phyloP scores from a whole-genome alignment of 805 yeast genomes.

The Danielozyma ontarioensis region DNA sequence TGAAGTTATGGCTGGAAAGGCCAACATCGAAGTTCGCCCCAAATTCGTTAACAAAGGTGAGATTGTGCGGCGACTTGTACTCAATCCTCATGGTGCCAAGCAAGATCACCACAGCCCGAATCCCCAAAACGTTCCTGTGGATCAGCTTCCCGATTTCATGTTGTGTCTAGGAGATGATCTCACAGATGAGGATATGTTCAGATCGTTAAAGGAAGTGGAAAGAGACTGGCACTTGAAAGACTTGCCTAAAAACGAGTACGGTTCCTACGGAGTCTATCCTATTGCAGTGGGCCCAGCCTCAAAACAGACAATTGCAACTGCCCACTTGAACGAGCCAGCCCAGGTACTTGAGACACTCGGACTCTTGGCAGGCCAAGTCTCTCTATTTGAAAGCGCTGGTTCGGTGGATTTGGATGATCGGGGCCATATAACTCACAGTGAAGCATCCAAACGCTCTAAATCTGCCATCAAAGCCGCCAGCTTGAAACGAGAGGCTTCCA shows the following conservation, averaged over 20 bases:
- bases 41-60: constrained; percentile 94
- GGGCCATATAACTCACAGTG: constrained; percentile 57
- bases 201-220: constrained; percentile 63
- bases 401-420: constrained; percentile 71
- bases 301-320: constrained; percentile 76
- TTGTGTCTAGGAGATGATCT: constrained; percentile 92
- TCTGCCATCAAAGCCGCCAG: constrained; percentile 27
- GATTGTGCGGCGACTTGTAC: constrained; percentile 75
- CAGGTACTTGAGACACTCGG: constrained; percentile 85
- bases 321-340: constrained; percentile 77
- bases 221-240: constrained; percentile 41
- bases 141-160: constrained; percentile 72
- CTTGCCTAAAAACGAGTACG: constrained; percentile 40
- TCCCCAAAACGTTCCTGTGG: constrained; percentile 25
- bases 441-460: constrained; percentile 38
- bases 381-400: constrained; percentile 74
- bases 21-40: constrained; percentile 96
- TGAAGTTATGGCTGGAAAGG: constrained; percentile 96
- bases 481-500: constrained; percentile 6
- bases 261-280: constrained; percentile 65
- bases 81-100: constrained; percentile 54
- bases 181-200: constrained; percentile 98
- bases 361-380: constrained; percentile 70
- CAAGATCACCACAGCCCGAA: constrained; percentile 28
- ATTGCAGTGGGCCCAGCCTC: constrained; percentile 92